Percentiles rank a stretch among this genome's conserved stretches.
phyloP scores from a whole-genome alignment of 352 stramenopile species.

The Phytopythium delawarense region DNA sequence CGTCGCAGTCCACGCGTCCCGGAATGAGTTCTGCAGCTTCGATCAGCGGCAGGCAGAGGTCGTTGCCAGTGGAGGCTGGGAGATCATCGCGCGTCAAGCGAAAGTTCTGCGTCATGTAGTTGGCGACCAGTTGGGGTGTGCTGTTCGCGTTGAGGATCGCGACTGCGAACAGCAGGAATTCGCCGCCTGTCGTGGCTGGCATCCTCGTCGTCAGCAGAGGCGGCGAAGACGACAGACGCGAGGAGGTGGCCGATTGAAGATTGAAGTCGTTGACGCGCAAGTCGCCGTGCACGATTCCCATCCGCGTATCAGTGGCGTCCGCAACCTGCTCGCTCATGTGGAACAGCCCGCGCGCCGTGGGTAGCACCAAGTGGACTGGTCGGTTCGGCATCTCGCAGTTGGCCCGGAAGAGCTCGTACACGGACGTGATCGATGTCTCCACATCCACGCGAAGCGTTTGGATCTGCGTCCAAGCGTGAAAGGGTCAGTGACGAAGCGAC shows the following conservation, averaged over 20 bases:
- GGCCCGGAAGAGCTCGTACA: slow-evolving; percentile 78
- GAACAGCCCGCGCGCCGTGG: slow-evolving; percentile 61
- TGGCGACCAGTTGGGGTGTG: slow-evolving; percentile 52
- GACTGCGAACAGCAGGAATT: slow-evolving; percentile 71
- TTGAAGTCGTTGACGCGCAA: slow-evolving; percentile 72
- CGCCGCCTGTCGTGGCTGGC: slow-evolving; percentile 8
- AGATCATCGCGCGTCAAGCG: slow-evolving; percentile 28
- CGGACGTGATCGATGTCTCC: slow-evolving; percentile 44
- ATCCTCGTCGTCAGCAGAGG: not conserved
- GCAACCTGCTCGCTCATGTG: slow-evolving; percentile 63
- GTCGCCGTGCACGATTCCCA: slow-evolving; percentile 62
- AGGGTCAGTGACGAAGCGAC: not conserved
- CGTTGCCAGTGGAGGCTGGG: slow-evolving; percentile 3
- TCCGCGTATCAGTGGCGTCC: slow-evolving; percentile 51
- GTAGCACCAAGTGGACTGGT: slow-evolving; percentile 60
- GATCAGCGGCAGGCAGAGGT: slow-evolving; percentile 12
- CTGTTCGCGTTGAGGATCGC: slow-evolving; percentile 49
- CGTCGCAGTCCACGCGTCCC: slow-evolving; percentile 36
- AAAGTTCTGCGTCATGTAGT: slow-evolving; percentile 79
- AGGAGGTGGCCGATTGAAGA: slow-evolving; percentile 17
- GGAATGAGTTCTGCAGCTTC: slow-evolving; percentile 36
- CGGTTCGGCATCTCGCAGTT: slow-evolving; percentile 54
- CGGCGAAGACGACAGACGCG: not conserved
- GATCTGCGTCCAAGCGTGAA: slow-evolving; percentile 18
- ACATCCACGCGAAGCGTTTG: slow-evolving; percentile 58